Evolutionary conservation across 192 early-diverging fungal genomes (phyloP).

Genomic region (Coemansia sp.): DNA sequence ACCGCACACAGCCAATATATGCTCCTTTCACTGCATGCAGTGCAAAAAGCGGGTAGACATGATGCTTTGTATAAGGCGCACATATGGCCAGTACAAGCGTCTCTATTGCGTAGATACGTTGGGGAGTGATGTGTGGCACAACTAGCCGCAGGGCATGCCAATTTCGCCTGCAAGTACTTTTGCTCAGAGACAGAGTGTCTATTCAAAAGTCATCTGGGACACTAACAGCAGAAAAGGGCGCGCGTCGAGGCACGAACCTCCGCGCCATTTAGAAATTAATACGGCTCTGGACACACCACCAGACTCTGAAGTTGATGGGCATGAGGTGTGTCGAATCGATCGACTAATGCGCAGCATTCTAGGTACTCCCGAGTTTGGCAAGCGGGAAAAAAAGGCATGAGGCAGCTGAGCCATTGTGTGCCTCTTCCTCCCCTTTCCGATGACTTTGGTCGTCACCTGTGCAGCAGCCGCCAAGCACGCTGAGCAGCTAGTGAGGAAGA

Average conservation of each 20-base stretch:
- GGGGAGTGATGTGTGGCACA: not conserved
- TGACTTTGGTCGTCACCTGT: not conserved
- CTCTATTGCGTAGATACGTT: constrained; percentile 1
- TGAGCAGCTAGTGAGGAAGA: not conserved
- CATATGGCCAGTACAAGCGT: too few species aligned
- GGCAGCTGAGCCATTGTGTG: not conserved
- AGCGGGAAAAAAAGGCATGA: not conserved
- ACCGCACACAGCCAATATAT: not conserved
- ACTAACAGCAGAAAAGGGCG: not conserved
- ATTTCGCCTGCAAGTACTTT: not conserved
- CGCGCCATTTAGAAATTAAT: not conserved
- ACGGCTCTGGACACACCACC: not conserved
- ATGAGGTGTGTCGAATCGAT: not conserved
- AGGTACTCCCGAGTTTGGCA: not conserved
- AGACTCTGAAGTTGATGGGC: not conserved
- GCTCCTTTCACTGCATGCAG: not conserved
- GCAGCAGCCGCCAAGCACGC: constrained; percentile 6
- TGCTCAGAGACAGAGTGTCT: not conserved
- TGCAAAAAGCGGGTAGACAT: not conserved
- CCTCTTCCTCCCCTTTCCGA: not conserved
- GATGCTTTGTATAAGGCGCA: not conserved
- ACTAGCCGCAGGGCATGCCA: not conserved
- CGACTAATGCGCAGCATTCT: constrained; percentile 3
- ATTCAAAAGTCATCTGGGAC: not conserved
- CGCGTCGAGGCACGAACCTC: not conserved